Base-by-base conservation (phyloP, 2,329 filamentous ascomycete species). In the Fusarium sp. region DNA sequence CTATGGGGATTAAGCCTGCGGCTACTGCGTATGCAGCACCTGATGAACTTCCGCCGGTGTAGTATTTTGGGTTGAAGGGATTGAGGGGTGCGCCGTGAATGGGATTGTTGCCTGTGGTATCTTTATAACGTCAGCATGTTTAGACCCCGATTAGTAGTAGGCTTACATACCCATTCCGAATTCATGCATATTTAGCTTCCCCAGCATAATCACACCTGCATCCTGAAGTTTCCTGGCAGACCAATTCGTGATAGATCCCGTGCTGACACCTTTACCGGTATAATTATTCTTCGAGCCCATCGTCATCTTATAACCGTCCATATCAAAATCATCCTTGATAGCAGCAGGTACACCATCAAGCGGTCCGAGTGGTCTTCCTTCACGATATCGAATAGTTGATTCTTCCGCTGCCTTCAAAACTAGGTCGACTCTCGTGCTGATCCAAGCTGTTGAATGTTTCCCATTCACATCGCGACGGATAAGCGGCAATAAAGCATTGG, bases 101-200 rank as follows among this genome's bases (percentile, higher is more conserved):
- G 3, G 89, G 88, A 72, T 94, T 94, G 80, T 92, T 92, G 76
- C 92, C 92, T 5, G 90, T 91, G 0, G 91, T 93, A 73, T 93
- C 90, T 87, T 32, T 8, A 22, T 5, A 20, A 24, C 8, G 25
- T 74, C 24, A 77, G 59, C 53, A 34, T n/a, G 22, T 12, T 1
- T 4, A n/a, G 30, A 27, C 16, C 9, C 29, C 20, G 24, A 11
- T 11, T 24, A 40, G 24, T 2, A 11, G 16, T 3, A 6, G 3
- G 12, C 9, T 16, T 18, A n/a, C 44, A n/a, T 80, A 88, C 88
- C 91, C 67, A 91, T 85, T 8, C 91, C 92, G 52, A 92, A 84
- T 77, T 94, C 92, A 77, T 94, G 91, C 91, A 94, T 94, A n/a
- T 85, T 90, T 3, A 88, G 84, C 80, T 93, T 94, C 13, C 91